phyloP scores from a whole-genome alignment of 805 yeast species.

The Zygosaccharomyces bisporus region DNA sequence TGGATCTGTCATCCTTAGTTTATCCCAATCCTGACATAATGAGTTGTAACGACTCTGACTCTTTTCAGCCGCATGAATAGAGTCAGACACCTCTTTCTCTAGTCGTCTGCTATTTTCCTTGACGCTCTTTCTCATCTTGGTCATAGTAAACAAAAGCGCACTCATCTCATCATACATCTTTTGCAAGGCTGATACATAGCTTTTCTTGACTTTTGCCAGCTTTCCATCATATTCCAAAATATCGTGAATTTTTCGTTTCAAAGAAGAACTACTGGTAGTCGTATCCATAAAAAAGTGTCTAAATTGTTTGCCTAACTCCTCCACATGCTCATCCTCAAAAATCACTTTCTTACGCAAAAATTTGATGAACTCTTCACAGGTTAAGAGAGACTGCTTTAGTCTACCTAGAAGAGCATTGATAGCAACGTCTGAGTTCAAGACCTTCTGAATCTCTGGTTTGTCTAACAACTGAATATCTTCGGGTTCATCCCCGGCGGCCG shows the following conservation, averaged over 20 bases:
- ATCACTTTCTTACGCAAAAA: slow-evolving; percentile 74
- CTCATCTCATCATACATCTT: slow-evolving; percentile 82
- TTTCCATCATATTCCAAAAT: slow-evolving; percentile 77
- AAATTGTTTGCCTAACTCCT: slow-evolving; percentile 69
- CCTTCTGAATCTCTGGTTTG: slow-evolving; percentile 47
- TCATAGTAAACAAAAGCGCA: slow-evolving; percentile 65
- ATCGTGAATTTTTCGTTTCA: slow-evolving; percentile 60
- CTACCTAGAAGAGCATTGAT: slow-evolving; percentile 67
- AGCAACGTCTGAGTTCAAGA: slow-evolving; percentile 69
- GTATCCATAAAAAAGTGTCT: slow-evolving; percentile 40
- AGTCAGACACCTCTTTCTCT: slow-evolving; percentile 81
- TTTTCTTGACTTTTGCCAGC: slow-evolving; percentile 62
- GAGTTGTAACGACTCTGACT: slow-evolving; percentile 75
- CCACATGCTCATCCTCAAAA: slow-evolving; percentile 73
- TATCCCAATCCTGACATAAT: slow-evolving; percentile 82
- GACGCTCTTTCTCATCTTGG: slow-evolving; percentile 65
- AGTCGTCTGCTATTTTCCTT: slow-evolving; percentile 80
- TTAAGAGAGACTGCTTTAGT: slow-evolving; percentile 71
- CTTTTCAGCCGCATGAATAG: slow-evolving; percentile 81
- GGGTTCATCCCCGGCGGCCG: slow-evolving; percentile 6
- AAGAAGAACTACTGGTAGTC: slow-evolving; percentile 40
- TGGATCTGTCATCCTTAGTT: slow-evolving; percentile 75
- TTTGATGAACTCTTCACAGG: slow-evolving; percentile 81
- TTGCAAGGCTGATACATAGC: slow-evolving; percentile 74
- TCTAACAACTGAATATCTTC: slow-evolving; percentile 35